Base-by-base conservation (phyloP, 2,329 filamentous ascomycete genomes). In the Madurella fahalii region DNA sequence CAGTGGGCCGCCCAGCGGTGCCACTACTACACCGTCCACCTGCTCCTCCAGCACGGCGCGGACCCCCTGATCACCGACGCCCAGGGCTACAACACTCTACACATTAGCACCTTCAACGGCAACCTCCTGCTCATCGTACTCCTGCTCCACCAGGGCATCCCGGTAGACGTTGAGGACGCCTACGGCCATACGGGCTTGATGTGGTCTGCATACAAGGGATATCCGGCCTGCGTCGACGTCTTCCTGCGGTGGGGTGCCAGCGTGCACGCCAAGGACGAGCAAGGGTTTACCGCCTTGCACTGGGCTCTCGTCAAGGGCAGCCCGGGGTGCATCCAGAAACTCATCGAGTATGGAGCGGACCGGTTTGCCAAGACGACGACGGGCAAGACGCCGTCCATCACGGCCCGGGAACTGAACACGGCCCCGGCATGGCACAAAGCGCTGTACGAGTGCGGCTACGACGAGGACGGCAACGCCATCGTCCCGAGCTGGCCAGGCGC, bases 191-290 rank as follows among this genome's bases (percentile, higher is more conserved):
- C 94, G 1, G 87, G 87, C 57, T 79, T 99, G 58, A 99, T 99
- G 94, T 99, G 94, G 94, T 90, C 94, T 16, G 93, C 93, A 15
- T 99, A 99, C 76, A 99, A 99, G 72, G 94, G 95, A 37, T 96
- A 87, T 68, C 90, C 93, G 0, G 85, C 87, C 45, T 95, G 90
- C 64, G 93, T 97, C 46, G 94, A 97, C 68, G 72, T 97, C 42
- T 93, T 96, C 61, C 74, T 99, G 56, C 85, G 91, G 63, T 99
- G 94, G 91, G 95, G 94, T 50, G 94, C 94, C 39, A 94, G 91
- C 68, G 90, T 96, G 9, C 90, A 95, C 71, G 87, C 90, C 34
- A 84, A 81, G 31, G 94, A 99, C 65, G 91, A 96, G 68, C 88
- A 92, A 63, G 93, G 93, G 30, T 94, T 97, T 69, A 96, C 93